These are phyloP conservation scores for Tolypocladium ovalisporum DNA, from an alignment of 2,329 filamentous ascomycete genomes.

Conservation along the genomic window DNA sequence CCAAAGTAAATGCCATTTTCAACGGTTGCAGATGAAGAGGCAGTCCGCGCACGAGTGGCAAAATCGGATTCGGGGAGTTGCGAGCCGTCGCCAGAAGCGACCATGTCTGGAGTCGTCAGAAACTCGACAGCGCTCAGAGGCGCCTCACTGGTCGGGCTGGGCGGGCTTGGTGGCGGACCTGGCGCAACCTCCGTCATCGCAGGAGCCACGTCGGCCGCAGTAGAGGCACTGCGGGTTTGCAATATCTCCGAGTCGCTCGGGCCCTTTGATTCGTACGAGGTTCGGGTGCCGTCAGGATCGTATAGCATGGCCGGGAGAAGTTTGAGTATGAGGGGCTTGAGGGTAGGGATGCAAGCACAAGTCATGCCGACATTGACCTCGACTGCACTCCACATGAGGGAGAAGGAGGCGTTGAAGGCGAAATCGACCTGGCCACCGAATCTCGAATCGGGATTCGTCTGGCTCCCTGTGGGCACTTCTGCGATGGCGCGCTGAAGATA, in stretches of 20 bases:
- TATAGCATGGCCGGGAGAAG: conserved; percentile 47
- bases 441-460: conserved; percentile 26
- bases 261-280: conserved; percentile 13
- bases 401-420: conserved; percentile 67
- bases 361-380: conserved; percentile 87
- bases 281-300: conserved; percentile 34
- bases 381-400: conserved; percentile 88
- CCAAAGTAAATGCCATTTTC: conserved; percentile 56
- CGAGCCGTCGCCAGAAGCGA: neutral
- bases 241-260: conserved; percentile 18
- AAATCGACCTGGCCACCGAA: conserved; percentile 45
- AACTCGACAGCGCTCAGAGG: conserved; percentile 32
- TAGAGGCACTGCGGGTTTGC: conserved; percentile 8
- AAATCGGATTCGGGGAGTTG: neutral
- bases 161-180: conserved; percentile 3
- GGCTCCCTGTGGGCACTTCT: conserved; percentile 24
- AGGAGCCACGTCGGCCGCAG: neutral
- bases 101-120: conserved; percentile 30
- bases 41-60: conserved; percentile 14
- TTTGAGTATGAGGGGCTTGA: conserved; percentile 72
- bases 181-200: neutral
- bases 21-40: conserved; percentile 21
- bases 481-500: conserved; percentile 69
- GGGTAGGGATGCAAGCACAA: conserved; percentile 81
- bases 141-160: conserved; percentile 12